Conservation (phyloP, 78 protist genomes). For the Dictyostelium capitatum region DNA sequence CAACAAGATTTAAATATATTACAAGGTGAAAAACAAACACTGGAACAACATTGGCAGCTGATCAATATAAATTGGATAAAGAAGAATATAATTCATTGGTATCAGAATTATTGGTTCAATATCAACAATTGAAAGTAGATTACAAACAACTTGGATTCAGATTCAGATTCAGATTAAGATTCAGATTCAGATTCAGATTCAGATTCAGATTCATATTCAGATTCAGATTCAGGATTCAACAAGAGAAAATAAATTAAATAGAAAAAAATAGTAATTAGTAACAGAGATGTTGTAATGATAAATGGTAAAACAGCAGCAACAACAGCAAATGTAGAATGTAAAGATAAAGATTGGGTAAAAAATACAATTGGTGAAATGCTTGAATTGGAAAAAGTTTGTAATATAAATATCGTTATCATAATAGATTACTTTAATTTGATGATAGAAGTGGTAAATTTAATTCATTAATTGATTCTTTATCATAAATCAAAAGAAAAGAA, state of each 20-base stretch:
- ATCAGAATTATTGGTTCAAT: background rate
- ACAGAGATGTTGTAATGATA: background rate
- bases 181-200: background rate
- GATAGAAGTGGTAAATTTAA: constrained; percentile 3
- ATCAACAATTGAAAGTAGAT: background rate
- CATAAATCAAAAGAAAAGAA: background rate
- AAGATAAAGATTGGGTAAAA: background rate
- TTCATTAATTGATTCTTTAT: background rate
- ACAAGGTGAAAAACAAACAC: background rate
- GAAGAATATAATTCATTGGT: background rate
- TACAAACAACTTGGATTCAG: background rate
- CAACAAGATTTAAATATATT: background rate
- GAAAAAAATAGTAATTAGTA: background rate
- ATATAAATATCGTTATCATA: background rate
- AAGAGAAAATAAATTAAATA: background rate
- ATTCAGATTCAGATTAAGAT: no score
- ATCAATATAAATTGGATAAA: background rate
- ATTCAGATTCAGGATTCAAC: background rate
- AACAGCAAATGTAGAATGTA: background rate
- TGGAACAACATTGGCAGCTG: background rate
- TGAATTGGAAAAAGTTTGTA: background rate
- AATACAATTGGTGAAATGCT: background rate
- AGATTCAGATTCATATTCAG: background rate
- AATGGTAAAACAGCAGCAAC: background rate
- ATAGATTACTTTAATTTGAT: constrained; percentile 3